A percentile compares a stretch with the other conserved stretches of the same genome.
Evolutionary conservation across 2,329 filamentous ascomycete species (phyloP).

Genomic region (Neurospora sp.): DNA sequence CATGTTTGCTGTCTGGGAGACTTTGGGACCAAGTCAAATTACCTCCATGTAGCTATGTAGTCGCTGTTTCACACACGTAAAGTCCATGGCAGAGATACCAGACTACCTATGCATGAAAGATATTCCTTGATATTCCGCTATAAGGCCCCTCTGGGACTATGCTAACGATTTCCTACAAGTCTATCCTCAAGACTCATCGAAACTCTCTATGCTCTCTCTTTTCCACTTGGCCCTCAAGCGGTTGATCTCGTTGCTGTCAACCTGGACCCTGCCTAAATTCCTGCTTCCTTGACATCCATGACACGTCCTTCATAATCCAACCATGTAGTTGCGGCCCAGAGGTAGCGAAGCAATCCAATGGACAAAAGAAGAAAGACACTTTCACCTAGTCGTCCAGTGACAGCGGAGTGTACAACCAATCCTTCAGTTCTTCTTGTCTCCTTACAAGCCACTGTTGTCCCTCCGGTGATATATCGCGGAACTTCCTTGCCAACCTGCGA

Average conservation of each 20-base stretch:
- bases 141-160: background rate
- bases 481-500: background rate
- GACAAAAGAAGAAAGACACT: too few species aligned
- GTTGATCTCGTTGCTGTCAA: background rate
- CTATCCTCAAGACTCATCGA: background rate
- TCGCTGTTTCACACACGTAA: background rate
- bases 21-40: too few species aligned
- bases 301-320: background rate
- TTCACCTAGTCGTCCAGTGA: too few species aligned
- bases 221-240: background rate
- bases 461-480: background rate
- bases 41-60: background rate
- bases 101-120: background rate
- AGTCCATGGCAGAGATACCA: background rate
- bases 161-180: background rate
- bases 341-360: too few species aligned
- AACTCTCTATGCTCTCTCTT: background rate
- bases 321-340: background rate
- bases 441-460: background rate
- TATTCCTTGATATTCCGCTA: background rate
- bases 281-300: background rate
- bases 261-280: background rate
- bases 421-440: background rate
- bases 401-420: background rate
- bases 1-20: too few species aligned